Evolutionary conservation across 495 filamentous ascomycete species (phyloP).

Genomic region (Penicillium flavigenum): DNA sequence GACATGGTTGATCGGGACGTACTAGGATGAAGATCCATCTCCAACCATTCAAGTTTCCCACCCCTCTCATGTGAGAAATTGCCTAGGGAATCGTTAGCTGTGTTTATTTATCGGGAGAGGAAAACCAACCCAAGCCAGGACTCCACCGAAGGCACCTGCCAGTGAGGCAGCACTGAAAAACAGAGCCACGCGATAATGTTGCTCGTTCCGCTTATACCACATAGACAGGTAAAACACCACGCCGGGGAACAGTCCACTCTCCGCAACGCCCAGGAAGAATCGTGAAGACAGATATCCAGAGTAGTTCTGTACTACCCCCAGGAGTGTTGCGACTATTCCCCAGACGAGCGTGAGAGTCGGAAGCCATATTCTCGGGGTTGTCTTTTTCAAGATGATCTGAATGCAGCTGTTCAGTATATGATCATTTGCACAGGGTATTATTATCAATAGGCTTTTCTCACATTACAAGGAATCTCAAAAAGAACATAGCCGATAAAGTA

Average conservation of each 20-base stretch:
- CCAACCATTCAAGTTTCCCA: slow-evolving; percentile 70
- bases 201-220: slow-evolving; percentile 77
- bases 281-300: slow-evolving; percentile 62
- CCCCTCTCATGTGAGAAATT: slow-evolving; percentile 58
- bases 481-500: slow-evolving; percentile 78
- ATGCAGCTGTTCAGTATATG: background rate
- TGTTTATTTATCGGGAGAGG: background rate
- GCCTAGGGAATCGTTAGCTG: slow-evolving; percentile 33
- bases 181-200: slow-evolving; percentile 69
- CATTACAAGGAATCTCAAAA: slow-evolving; percentile 70
- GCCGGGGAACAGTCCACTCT: slow-evolving; percentile 66
- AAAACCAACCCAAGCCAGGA: slow-evolving; percentile 58
- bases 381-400: slow-evolving; percentile 61
- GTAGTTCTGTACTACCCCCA: slow-evolving; percentile 66
- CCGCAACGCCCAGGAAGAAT: slow-evolving; percentile 40
- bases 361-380: slow-evolving; percentile 63
- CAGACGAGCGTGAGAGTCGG: slow-evolving; percentile 54
- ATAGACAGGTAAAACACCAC: slow-evolving; percentile 83
- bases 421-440: background rate
- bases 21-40: slow-evolving; percentile 80
- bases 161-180: slow-evolving; percentile 75
- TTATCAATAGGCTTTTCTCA: background rate
- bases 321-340: slow-evolving; percentile 69
- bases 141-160: slow-evolving; percentile 77
- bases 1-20: background rate